Evolutionary conservation across 768 basidiomycete genomes (phyloP), one percentile per base, ranked within the genome.

Genomic region (Tricholoma furcatifolium): DNA sequence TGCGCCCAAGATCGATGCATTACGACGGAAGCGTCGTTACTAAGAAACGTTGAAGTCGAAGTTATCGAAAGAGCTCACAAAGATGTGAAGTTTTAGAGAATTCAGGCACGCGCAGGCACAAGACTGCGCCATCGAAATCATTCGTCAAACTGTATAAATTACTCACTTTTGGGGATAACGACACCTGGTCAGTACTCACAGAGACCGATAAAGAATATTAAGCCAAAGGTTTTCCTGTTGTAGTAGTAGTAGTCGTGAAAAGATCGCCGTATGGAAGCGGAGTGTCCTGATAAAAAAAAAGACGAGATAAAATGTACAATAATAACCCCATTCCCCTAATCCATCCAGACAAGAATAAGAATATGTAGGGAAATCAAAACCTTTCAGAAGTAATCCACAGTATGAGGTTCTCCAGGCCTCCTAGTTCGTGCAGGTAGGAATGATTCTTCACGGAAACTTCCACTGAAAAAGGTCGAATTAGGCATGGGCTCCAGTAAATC

Each of bases 371-470:
- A 44, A 23, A 39, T 48, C 35, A 9, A 30, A 12, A 49, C 14
- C 45, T 46, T 15, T 65, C 58, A 68, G 51, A 66, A 67, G 55
- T 60, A 65, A 40, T 70, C 68, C 23, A 61, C 54, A 34, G 49
- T 41, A 61, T 62, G 65, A 21, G 56, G 43, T 41, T 63, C 62
- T 20, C 63, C 52, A 38, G 53, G 39, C 32, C 59, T 60, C 14
- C 49, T 51, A 31, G 59, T 53, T 30, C 65, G 64, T 21, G 62
- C 63, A 42, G 47, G 41, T 42, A 69, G 54, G 43, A 63, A 69
- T n/a, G 68, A 61, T 46, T 73, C 70, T 31, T 74, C 73, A 43
- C 70, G 58, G 35, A 69, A 50, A 53, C 71, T 75, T n/a, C 67
- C 65, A 10, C 64, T 64, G 43, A 70, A 55, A 23, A 71, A 70